Evolutionary conservation across 2,329 filamentous ascomycete genomes (phyloP).

Genomic region (Geosmithia putterillii): DNA sequence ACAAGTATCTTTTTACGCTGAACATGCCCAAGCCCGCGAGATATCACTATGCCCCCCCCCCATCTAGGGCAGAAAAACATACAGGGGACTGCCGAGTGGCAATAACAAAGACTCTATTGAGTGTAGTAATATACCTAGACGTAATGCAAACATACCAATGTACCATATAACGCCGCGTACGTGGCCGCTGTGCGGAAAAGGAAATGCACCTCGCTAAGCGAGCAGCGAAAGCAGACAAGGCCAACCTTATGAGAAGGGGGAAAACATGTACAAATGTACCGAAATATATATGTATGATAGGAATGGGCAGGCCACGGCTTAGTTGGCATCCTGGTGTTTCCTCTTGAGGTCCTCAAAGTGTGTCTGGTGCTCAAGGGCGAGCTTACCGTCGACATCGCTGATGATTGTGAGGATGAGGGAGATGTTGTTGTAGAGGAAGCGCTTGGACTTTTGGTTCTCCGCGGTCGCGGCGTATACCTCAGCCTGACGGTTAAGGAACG

Average conservation of each 20-base stretch:
- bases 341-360: constrained; percentile 60
- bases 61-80: background rate
- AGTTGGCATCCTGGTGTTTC: constrained; percentile 35
- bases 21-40: too few relatives aligned
- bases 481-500: constrained; percentile 66
- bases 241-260: too few relatives aligned
- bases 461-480: constrained; percentile 47
- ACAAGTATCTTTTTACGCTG: constrained; percentile 10
- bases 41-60: background rate
- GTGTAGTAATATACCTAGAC: constrained; percentile 1
- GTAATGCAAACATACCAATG: background rate
- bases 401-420: constrained; percentile 90
- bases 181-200: background rate
- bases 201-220: background rate
- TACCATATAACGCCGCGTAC: background rate
- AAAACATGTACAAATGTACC: background rate
- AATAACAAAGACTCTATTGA: constrained; percentile 1
- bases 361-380: constrained; percentile 61
- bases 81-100: constrained; percentile 1
- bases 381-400: constrained; percentile 59
- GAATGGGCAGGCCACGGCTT: background rate
- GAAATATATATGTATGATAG: background rate
- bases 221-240: background rate
- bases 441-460: constrained; percentile 68
- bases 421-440: constrained; percentile 94